Evolutionary conservation across 2,329 filamentous ascomycete species (phyloP), one percentile per base, ranked within the genome.

Genomic region (Beauveria australis): DNA sequence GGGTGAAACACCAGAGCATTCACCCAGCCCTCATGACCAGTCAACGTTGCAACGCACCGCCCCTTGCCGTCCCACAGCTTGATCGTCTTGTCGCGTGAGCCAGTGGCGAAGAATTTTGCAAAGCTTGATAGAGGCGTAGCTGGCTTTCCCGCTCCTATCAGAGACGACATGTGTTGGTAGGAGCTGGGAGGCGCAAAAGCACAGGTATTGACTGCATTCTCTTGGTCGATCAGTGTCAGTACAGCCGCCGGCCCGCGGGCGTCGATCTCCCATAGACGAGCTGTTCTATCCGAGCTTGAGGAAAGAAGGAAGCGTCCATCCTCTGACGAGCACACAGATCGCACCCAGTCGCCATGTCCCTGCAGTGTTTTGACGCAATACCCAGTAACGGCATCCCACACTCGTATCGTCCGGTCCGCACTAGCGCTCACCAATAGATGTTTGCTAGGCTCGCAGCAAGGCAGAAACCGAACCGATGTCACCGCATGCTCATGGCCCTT

Each of bases 1-100:
- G 93, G 93, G 68, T 97, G 93, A 72, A 96, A 97, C 18, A 91
- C 86, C 8, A 97, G 75, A 1, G 83, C 89, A 37, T 91, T 86
- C 10, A 97, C 85, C 93, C 93, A 97, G 71, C 96, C 97, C 72
- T 97, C 92, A 71, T 97, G 93, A 1, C 93, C 93, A 1, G 86
- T 76, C 1, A 97, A 79, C 0, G 89, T 94, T 72, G 91, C 93
- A 70, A 97, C 86, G 65, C 91, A 84, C 12, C 87, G 91, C 33
- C 93, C 93, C 60, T 91, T 84, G 12, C 87, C 82, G 71, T 96
- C 90, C 91, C 92, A 96, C 8, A 97, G 76, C 68, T 87, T 88
- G 70, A 97, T 96, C 0, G 87, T 89, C 78, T 96, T 97, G 74
- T 97, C 93, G 71, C 93, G 81, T 10, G 89, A 89, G 12, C 91